Conservation (phyloP, 768 basidiomycete species). For the Naematelia encephala region DNA sequence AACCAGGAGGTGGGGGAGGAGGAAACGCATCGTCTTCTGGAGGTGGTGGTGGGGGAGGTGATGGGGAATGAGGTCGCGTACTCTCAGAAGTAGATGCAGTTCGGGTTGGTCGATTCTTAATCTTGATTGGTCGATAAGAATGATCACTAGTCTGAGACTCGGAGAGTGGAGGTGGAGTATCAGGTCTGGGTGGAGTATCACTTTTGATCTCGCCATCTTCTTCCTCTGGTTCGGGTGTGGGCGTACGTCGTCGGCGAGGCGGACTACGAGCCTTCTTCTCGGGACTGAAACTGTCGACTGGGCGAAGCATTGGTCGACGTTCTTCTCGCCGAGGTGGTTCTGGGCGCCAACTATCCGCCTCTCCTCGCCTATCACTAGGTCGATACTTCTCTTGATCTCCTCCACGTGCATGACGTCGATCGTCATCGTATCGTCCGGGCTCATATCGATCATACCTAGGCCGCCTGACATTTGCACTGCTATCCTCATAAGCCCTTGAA, state of each 20-base stretch:
- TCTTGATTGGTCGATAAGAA: constrained; percentile 8
- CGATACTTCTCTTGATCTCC: neutral
- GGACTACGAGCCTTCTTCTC: constrained; percentile 1
- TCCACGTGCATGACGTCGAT: neutral
- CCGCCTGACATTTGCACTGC: neutral
- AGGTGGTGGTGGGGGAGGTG: constrained; percentile 19
- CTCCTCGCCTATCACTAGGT: neutral
- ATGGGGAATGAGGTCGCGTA: neutral
- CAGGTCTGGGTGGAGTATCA: neutral
- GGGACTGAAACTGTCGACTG: neutral
- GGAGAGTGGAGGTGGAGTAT: neutral
- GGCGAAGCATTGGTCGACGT: neutral
- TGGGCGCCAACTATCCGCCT: neutral
- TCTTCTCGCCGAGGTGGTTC: neutral
- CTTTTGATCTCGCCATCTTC: constrained; percentile 2
- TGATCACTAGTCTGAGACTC: neutral
- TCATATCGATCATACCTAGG: neutral
- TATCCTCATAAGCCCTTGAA: neutral
- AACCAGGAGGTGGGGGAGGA: constrained; percentile 20
- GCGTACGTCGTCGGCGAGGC: neutral
- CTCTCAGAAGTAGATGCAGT: neutral
- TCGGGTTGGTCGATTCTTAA: constrained; percentile 17
- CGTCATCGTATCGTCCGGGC: neutral
- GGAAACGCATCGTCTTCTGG: constrained; percentile 15
- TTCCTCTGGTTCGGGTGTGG: neutral